A percentile compares a stretch with the other conserved stretches of the same genome.
These are phyloP conservation scores for Alternaria novae-zelandiae DNA, from an alignment of 2,329 filamentous ascomycete species.

Conservation along the genomic window DNA sequence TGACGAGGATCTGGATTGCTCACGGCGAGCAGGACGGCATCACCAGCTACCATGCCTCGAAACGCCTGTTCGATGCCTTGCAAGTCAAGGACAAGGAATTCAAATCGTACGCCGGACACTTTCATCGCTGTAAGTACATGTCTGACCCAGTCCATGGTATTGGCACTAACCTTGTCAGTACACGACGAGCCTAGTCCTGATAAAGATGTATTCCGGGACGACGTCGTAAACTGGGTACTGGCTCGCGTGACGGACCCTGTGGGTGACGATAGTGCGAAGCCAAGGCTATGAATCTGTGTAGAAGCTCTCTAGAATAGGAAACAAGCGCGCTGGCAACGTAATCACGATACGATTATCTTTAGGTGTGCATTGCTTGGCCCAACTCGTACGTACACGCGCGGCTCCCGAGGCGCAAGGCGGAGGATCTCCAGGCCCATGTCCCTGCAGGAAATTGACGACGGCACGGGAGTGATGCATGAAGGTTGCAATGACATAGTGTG, in stretches of 20 bases:
- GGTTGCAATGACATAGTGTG: background rate
- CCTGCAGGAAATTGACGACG: slow-evolving; percentile 11
- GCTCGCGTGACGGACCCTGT: slow-evolving; percentile 40
- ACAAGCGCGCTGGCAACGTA: slow-evolving; percentile 13
- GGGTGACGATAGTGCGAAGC: slow-evolving; percentile 35
- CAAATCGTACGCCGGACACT: slow-evolving; percentile 76
- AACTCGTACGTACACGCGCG: slow-evolving; percentile 10
- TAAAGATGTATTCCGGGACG: slow-evolving; percentile 43
- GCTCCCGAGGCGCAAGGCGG: slow-evolving; percentile 13
- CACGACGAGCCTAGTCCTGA: slow-evolving; percentile 47
- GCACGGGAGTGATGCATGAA: background rate
- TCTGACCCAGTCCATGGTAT: background rate
- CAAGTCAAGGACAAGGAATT: slow-evolving; percentile 71
- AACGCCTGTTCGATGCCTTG: slow-evolving; percentile 66
- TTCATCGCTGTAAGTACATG: slow-evolving; percentile 68
- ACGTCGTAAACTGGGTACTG: slow-evolving; percentile 46
- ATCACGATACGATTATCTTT: background rate
- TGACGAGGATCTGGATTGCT: slow-evolving; percentile 71
- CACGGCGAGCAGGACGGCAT: slow-evolving; percentile 79
- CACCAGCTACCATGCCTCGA: slow-evolving; percentile 69
- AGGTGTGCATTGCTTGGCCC: background rate
- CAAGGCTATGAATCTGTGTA: slow-evolving; percentile 38
- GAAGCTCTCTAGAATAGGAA: slow-evolving; percentile 8
- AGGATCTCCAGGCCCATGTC: slow-evolving; percentile 1
- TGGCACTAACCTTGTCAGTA: slow-evolving; percentile 35